Evolutionary conservation across 208 protist genomes (phyloP).

Genomic region (Trypanosoma congolense): DNA sequence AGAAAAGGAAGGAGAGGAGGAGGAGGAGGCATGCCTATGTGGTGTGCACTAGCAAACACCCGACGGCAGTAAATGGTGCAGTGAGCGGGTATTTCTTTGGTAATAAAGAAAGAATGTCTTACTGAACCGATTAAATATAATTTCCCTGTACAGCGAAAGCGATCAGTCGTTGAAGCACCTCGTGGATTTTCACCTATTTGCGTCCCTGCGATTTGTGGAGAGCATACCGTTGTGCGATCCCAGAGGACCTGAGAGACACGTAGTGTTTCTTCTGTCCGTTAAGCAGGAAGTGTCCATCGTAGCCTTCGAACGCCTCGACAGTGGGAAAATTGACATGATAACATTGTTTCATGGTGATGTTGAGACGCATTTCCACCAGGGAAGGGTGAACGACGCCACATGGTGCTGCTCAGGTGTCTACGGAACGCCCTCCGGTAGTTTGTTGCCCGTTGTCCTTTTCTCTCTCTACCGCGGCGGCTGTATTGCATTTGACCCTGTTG

Average conservation of each 20-base stretch:
- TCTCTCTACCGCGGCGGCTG: constrained; percentile 51
- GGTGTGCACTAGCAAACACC: constrained; percentile 44
- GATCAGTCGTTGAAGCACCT: constrained; percentile 24
- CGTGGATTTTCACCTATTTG: constrained; percentile 51
- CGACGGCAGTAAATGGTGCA: constrained; percentile 43
- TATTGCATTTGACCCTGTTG: constrained; percentile 55
- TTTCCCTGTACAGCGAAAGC: constrained; percentile 45
- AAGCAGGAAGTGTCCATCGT: constrained; percentile 75
- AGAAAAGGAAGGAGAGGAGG: no score
- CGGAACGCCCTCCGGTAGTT: constrained; percentile 6
- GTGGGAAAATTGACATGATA: constrained; percentile 26
- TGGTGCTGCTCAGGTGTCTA: constrained; percentile 41
- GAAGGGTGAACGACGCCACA: constrained; percentile 40
- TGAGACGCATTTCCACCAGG: constrained; percentile 57
- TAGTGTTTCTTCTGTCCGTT: constrained; percentile 69
- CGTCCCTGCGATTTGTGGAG: constrained; percentile 65
- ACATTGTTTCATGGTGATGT: constrained; percentile 62
- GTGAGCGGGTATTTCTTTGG: constrained; percentile 34
- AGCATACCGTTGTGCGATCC: constrained; percentile 44
- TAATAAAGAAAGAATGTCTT: constrained; percentile 22
- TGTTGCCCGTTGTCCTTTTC: constrained; percentile 59
- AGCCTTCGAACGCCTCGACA: constrained; percentile 20
- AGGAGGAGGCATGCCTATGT: constrained; percentile 35
- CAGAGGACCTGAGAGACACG: constrained; percentile 30
- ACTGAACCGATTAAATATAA: constrained; percentile 45